These are phyloP conservation scores for Pythium pyrilobum DNA, from an alignment of 352 stramenopile genomes.

Conservation along the genomic window DNA sequence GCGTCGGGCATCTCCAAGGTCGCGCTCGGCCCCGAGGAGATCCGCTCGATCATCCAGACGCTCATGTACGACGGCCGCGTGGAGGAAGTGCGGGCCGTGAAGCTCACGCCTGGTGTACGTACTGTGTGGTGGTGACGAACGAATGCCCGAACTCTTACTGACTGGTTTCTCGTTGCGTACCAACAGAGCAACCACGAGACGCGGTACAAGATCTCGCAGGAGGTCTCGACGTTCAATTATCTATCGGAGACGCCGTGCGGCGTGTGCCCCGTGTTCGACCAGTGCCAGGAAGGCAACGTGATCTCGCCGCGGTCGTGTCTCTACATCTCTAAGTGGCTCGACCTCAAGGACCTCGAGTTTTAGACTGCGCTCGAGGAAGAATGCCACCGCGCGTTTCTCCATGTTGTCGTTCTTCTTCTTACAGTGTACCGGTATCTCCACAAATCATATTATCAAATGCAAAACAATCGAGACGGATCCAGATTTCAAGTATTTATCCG, in stretches of 20 bases:
- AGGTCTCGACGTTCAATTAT: slow-evolving; percentile 86
- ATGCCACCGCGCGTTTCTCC: too few relatives aligned
- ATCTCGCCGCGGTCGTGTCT: slow-evolving; percentile 89
- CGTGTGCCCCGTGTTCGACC: slow-evolving; percentile 87
- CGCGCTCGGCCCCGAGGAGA: slow-evolving; percentile 86
- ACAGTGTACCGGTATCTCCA: slow-evolving; percentile 2
- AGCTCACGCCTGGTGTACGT: slow-evolving; percentile 70
- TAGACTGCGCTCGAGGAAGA: slow-evolving; percentile 22
- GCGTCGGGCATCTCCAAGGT: slow-evolving; percentile 89
- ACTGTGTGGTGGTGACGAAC: background rate
- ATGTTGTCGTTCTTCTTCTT: slow-evolving; percentile 1
- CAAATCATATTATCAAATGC: slow-evolving; percentile 1
- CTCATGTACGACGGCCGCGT: slow-evolving; percentile 91
- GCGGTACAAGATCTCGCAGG: slow-evolving; percentile 86
- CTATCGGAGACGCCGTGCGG: slow-evolving; percentile 87
- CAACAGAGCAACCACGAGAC: slow-evolving; percentile 62
- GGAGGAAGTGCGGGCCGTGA: slow-evolving; percentile 83
- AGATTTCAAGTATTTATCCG: background rate
- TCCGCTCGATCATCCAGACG: slow-evolving; percentile 89
- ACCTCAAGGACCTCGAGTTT: slow-evolving; percentile 85
- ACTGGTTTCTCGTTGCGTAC: background rate
- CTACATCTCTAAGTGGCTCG: slow-evolving; percentile 90
- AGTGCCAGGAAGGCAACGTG: slow-evolving; percentile 88
- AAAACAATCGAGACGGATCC: too few relatives aligned
- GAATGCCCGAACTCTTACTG: too few relatives aligned